These are phyloP conservation scores for Picea abies DNA, from an alignment of 83 land plant species.

Conservation along the genomic window DNA sequence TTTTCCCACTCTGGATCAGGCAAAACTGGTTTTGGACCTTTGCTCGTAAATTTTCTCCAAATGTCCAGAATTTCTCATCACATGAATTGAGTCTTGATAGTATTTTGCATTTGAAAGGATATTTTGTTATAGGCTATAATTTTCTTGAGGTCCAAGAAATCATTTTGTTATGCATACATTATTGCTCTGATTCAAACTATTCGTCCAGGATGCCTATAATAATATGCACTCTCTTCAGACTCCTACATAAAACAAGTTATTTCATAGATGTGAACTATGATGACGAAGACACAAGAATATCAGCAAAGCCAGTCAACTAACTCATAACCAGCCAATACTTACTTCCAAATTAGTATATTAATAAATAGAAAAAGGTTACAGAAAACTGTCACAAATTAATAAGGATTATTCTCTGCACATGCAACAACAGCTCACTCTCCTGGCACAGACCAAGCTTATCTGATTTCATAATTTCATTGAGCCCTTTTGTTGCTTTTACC, in stretches of 20 bases:
- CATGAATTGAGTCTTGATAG: neutral
- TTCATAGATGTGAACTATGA: neutral
- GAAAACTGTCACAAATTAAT: no score
- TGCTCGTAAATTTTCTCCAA: no score
- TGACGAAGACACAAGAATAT: neutral
- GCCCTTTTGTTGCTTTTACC: no score
- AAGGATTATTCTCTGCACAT: no score
- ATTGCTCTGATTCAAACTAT: neutral
- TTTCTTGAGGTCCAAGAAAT: neutral
- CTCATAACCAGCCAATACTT: conserved; percentile 23
- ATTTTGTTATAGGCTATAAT: neutral
- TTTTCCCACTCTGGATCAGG: neutral
- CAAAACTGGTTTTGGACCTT: neutral
- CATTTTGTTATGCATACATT: neutral
- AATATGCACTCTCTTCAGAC: neutral
- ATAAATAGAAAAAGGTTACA: conserved; percentile 67
- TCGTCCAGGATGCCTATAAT: neutral
- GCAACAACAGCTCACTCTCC: no score
- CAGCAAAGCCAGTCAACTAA: no score
- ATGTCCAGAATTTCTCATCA: neutral
- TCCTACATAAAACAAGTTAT: neutral
- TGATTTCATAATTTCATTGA: no score
- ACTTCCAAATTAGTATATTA: conserved; percentile 42
- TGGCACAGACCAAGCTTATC: no score
- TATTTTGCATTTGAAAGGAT: no score